Conservation (phyloP, 2,329 filamentous ascomycete genomes). For the Fusarium armeniacum region DNA sequence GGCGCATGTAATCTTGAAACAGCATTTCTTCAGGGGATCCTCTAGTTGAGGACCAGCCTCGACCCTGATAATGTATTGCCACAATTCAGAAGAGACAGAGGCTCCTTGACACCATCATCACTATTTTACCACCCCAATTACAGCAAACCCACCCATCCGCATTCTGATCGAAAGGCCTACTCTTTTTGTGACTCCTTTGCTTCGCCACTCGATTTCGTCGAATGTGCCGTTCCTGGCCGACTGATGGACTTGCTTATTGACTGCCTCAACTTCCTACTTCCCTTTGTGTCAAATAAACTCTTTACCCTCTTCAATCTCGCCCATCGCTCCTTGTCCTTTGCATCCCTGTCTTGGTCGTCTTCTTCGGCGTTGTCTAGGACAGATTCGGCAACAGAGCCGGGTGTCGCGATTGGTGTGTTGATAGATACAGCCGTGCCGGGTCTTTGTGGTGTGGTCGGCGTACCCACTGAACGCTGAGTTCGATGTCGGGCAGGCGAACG, state of each 20-base stretch:
- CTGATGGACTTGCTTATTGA: conserved; percentile 55
- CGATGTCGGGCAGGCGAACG: conserved; percentile 44
- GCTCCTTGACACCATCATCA: not conserved
- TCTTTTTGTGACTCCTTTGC: conserved; percentile 33
- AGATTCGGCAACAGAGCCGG: conserved; percentile 16
- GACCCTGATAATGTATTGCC: conserved; percentile 12
- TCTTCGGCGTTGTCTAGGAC: conserved; percentile 48
- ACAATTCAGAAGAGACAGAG: not conserved
- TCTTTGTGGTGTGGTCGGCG: conserved; percentile 44
- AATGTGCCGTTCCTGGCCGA: conserved; percentile 59
- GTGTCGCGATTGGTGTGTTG: conserved; percentile 34
- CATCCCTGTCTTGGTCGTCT: conserved; percentile 62
- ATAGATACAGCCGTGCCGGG: conserved; percentile 36
- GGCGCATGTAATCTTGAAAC: not conserved
- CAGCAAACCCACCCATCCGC: conserved; percentile 23
- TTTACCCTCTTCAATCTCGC: conserved; percentile 78
- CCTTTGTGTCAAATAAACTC: conserved; percentile 78
- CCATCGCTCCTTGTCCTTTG: conserved; percentile 80
- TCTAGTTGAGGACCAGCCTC: conserved; percentile 11
- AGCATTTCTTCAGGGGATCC: not conserved
- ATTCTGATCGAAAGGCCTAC: not conserved
- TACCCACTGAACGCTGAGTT: conserved; percentile 24
- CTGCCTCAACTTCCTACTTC: conserved; percentile 65
- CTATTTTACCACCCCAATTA: conserved; percentile 5
- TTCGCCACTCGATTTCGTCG: conserved; percentile 44